A percentile compares a stretch with the other conserved stretches of the same genome.
These are phyloP conservation scores for Claviceps digitariae DNA, from an alignment of 2,329 filamentous ascomycete species.

Conservation along the genomic window DNA sequence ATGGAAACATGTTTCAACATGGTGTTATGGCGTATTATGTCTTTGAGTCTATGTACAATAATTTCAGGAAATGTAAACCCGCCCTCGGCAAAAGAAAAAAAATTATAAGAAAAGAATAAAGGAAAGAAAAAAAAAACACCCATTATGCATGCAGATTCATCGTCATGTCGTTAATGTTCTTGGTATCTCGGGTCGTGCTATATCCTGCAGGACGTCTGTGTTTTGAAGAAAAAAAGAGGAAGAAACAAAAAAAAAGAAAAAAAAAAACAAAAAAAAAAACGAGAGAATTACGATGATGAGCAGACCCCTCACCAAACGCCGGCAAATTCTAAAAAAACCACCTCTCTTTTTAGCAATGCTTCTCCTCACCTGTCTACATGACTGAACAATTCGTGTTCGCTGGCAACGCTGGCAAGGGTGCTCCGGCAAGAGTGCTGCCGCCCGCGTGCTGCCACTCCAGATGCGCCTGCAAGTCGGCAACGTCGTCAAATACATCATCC, in stretches of 20 bases:
- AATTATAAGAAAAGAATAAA: no score
- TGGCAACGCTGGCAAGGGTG: conserved; percentile 20
- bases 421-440: conserved; percentile 20
- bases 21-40: no score
- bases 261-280: neutral
- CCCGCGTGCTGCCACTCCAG: conserved; percentile 41
- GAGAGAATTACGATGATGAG: neutral
- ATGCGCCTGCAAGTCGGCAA: conserved; percentile 38
- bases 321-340: no score
- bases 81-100: no score
- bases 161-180: neutral
- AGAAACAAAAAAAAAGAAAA: neutral
- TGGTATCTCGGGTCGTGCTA: neutral
- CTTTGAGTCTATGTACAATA: no score
- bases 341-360: no score
- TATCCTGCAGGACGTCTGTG: neutral
- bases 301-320: neutral
- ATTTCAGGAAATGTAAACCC: no score
- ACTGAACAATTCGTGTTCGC: conserved; percentile 27
- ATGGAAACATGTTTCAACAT: no score
- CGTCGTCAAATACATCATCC: conserved; percentile 35
- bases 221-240: neutral
- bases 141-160: neutral
- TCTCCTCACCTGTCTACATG: no score
- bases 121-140: neutral